Evolutionary conservation across 2,329 filamentous ascomycete species (phyloP), one percentile per base, ranked within the genome.

Genomic region (Penicillium brasilianum): DNA sequence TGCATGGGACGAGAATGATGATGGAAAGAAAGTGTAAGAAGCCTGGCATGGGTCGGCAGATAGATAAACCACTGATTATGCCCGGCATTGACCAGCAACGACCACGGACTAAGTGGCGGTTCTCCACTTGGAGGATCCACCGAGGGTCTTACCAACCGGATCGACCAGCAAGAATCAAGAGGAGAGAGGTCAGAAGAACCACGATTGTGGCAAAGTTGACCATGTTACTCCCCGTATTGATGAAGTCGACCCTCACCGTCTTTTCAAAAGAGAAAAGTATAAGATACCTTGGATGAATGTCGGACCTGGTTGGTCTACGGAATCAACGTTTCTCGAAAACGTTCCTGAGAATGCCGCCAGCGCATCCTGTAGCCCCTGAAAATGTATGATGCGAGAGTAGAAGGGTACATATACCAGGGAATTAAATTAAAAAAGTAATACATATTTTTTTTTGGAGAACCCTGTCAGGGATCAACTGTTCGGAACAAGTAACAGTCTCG

Each of bases 91-190:
- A 48, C 22, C n/a, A 34, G 9, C 34, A 34, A 30, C 37, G 14
- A 48, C 22, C 22, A 30, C n/a, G 18, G 18, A 49, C 16, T 9
- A 50, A 46, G 36, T 50, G 9, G 14, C n/a, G 22, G 32, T 37
- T 28, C 55, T 13, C 55, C 46, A 57, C 55, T n/a, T 11, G 3
- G 44, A 41, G 46, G 55, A 32, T 57, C 55, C 55, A 57, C 58
- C 36, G 22, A 20, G 41, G 51, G 48, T 50, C 48, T 48, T 54
- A 16, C 53, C 25, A 44, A 39, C 20, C 22, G 9, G 41, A 57
- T 57, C 58, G 54, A 39, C 46, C 11, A n/a, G 48, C 16, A 32
- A 41, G n/a, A n/a, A 41, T 10, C 32, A 34, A n/a, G 37, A 41
- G 37, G 43, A 25, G 44, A 48, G 44, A 28, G 16, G 44, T 48